phyloP scores from a whole-genome alignment of 495 filamentous ascomycete genomes.

The Barbatosphaeria neglecta region DNA sequence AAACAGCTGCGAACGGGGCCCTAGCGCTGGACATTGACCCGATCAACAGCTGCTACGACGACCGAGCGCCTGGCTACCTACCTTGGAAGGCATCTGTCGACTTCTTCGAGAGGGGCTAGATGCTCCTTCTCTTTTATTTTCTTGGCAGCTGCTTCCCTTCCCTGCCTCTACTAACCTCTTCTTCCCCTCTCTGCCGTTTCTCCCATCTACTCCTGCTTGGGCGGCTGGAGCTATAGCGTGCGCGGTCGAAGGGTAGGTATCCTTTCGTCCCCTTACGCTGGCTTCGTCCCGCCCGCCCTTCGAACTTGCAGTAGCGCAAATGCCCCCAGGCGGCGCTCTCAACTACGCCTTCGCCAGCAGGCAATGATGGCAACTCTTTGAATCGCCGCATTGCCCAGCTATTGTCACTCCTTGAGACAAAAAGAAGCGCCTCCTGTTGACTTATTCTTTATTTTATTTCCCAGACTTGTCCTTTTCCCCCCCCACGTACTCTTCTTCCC shows the following conservation, averaged over 20 bases:
- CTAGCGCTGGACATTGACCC: no score
- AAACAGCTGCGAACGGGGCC: no score
- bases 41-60: no score
- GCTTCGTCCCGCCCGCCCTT: background rate
- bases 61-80: no score
- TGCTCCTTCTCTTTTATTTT: background rate
- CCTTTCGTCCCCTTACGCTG: background rate
- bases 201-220: background rate
- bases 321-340: conserved; percentile 16
- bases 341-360: conserved; percentile 24
- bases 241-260: background rate
- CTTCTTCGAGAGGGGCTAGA: no score
- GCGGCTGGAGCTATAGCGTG: background rate
- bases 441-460: background rate
- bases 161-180: background rate
- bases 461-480: background rate
- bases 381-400: background rate
- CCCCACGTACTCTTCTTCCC: background rate
- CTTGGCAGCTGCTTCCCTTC: background rate
- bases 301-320: conserved; percentile 5
- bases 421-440: background rate
- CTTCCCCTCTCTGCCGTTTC: background rate
- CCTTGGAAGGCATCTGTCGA: no score
- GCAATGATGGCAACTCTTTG: conserved; percentile 18
- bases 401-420: conserved; percentile 3